Percentiles rank a stretch among this genome's conserved stretches.
Conservation (phyloP, 805 yeast species). For the Pichia manshurica region DNA sequence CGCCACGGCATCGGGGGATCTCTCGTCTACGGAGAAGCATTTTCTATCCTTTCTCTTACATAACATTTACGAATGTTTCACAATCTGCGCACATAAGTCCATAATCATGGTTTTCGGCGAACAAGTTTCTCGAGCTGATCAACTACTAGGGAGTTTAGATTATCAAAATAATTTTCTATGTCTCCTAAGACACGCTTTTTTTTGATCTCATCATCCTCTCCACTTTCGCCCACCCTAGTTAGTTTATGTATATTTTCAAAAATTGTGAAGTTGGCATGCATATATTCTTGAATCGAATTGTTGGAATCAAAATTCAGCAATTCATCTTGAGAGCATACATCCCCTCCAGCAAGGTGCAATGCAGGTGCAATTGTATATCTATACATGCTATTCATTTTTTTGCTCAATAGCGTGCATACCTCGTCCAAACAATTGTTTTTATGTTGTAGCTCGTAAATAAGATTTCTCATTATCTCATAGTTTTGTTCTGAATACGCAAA, state of each 20-base stretch:
- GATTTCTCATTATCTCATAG: neutral
- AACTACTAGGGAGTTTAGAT: neutral
- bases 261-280: neutral
- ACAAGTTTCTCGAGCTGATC: neutral
- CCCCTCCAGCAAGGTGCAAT: neutral
- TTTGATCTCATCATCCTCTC: neutral
- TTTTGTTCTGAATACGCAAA: neutral
- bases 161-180: neutral
- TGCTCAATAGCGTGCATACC: neutral
- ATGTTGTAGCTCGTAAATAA: neutral
- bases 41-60: no score
- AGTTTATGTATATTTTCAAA: neutral
- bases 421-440: slow-evolving; percentile 6
- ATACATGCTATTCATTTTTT: slow-evolving; percentile 1
- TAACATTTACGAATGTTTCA: no score
- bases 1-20: no score
- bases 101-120: no score
- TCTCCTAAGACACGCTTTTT: neutral
- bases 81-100: neutral
- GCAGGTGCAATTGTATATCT: slow-evolving; percentile 8
- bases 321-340: neutral
- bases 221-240: neutral
- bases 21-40: no score
- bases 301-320: slow-evolving; percentile 1
- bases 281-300: slow-evolving; percentile 1